Percentiles rank a stretch among this genome's conserved stretches.
Conservation (phyloP, 2,329 filamentous ascomycete genomes). For the Colletotrichum limetticola region DNA sequence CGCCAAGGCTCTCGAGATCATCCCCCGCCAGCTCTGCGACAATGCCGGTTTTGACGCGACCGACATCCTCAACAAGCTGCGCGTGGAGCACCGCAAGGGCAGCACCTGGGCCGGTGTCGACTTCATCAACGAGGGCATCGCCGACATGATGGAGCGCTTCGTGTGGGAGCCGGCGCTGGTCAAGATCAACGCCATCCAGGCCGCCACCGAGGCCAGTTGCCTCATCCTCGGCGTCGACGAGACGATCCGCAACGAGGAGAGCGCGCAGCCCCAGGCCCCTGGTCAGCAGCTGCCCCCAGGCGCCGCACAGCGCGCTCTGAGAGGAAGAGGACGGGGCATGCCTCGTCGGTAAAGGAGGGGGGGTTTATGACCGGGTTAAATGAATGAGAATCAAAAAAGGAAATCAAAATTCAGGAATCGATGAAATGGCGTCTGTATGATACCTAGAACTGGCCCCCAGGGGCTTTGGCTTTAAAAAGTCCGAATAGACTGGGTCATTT, state of each 20-base stretch:
- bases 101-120: slow-evolving; percentile 96
- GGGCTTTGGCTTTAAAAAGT: slow-evolving; percentile 33
- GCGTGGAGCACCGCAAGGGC: slow-evolving; percentile 95
- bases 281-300: slow-evolving; percentile 79
- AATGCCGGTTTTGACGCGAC: slow-evolving; percentile 99
- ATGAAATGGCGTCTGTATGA: slow-evolving; percentile 38
- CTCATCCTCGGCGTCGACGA: slow-evolving; percentile 96
- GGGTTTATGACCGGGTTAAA: slow-evolving; percentile 17
- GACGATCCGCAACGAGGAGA: slow-evolving; percentile 98
- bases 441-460: slow-evolving; percentile 35
- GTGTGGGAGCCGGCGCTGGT: slow-evolving; percentile 98
- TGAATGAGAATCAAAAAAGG: slow-evolving; percentile 35
- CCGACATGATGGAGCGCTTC: slow-evolving; percentile 94
- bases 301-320: slow-evolving; percentile 88
- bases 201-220: slow-evolving; percentile 94
- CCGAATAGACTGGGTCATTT: slow-evolving; percentile 36
- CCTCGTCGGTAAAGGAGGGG: slow-evolving; percentile 72
- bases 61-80: slow-evolving; percentile 94
- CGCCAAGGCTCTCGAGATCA: slow-evolving; percentile 95
- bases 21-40: slow-evolving; percentile 96
- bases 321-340: slow-evolving; percentile 88
- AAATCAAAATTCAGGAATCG: slow-evolving; percentile 34
- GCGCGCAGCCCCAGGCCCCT: slow-evolving; percentile 83
- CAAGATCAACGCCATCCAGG: slow-evolving; percentile 97
- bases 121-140: slow-evolving; percentile 89